Base-by-base conservation (phyloP, 2,329 filamentous ascomycete genomes). In the Aspergillus calidoustus region DNA sequence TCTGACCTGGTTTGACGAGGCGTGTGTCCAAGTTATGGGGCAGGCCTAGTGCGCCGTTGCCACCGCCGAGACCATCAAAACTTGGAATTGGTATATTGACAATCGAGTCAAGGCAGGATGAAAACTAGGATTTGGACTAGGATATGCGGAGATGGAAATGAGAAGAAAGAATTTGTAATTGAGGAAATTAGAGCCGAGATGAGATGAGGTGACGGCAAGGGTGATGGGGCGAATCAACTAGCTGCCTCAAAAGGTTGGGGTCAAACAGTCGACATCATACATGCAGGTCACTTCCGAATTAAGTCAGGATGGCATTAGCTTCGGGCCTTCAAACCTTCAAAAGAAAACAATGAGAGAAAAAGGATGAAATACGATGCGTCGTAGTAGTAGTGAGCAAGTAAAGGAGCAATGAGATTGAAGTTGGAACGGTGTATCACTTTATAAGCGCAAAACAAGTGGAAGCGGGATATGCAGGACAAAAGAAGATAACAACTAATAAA, bases 401-500 rank as follows among this genome's bases (percentile, higher is more conserved):
- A 47, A 23, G 17, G 9, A 38, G 30, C 23, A 51, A 50, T 53
- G 47, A 47, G 19, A 52, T 50, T 15, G 13, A 54, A 59, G 9
- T 17, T 47, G 23, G 44, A 47, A 47, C 44, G 34, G 34, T 41
- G n/a, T 58, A 38, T 51, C 44, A 59, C 15, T 25, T 17, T 31
- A 38, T 15, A 23, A 22, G n/a, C 34, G 43, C 50, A 41, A 54
- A 22, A 17, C 28, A 59, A 41, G 25, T 41, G 53, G 19, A 59
- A 41, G 38, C 50, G 53, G 25, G 7, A 41, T 43, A 41, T 53
- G 56, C 48, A 52, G 38, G 38, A 28, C 25, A 54, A 48, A 54
- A 30, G 17, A 41, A 17, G 28, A 8, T 48, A 38, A 17, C 48
- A 31, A 54, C 41, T 53, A 59, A 41, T 41, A 34, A 54, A 51